Evolutionary conservation across 2,329 filamentous ascomycete genomes (phyloP).

Genomic region (Knoxdaviesia proteae): DNA sequence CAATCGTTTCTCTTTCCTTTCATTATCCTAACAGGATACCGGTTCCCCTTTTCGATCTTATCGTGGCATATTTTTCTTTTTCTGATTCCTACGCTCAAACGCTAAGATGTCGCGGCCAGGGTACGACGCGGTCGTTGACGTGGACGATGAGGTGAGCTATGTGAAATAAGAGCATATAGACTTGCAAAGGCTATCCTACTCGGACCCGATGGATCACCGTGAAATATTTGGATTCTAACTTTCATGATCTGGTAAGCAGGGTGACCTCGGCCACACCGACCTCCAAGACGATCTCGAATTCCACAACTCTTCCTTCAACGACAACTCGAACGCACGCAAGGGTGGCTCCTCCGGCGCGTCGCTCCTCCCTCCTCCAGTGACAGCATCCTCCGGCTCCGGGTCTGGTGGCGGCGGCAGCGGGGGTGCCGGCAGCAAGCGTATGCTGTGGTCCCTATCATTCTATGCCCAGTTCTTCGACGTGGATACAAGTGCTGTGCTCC

Average conservation of each 20-base stretch:
- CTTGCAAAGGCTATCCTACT: not conserved
- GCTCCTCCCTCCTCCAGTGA: constrained; percentile 36
- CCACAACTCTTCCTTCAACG: constrained; percentile 74
- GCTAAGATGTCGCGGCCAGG: constrained; percentile 56
- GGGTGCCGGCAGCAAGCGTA: constrained; percentile 43
- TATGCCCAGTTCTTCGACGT: constrained; percentile 99
- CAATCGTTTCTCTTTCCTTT: no score
- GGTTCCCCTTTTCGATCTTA: not conserved
- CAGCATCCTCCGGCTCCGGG: constrained; percentile 19
- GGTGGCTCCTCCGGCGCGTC: constrained; percentile 16
- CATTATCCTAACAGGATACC: no score
- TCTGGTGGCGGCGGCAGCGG: constrained; percentile 12
- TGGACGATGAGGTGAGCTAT: constrained; percentile 67
- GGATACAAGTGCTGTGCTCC: constrained; percentile 73
- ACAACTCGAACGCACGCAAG: constrained; percentile 28
- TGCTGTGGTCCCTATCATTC: constrained; percentile 80
- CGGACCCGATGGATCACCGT: not conserved
- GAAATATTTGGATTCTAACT: constrained; percentile 7
- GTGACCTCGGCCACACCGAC: constrained; percentile 93
- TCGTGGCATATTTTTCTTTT: not conserved
- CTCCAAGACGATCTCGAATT: constrained; percentile 98
- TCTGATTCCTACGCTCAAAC: not conserved
- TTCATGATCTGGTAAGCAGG: constrained; percentile 27
- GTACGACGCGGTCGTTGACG: constrained; percentile 95
- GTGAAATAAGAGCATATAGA: no score